Evolutionary conservation across 257 asterid species (phyloP).

Genomic region (Parsonsia alboflavescens): DNA sequence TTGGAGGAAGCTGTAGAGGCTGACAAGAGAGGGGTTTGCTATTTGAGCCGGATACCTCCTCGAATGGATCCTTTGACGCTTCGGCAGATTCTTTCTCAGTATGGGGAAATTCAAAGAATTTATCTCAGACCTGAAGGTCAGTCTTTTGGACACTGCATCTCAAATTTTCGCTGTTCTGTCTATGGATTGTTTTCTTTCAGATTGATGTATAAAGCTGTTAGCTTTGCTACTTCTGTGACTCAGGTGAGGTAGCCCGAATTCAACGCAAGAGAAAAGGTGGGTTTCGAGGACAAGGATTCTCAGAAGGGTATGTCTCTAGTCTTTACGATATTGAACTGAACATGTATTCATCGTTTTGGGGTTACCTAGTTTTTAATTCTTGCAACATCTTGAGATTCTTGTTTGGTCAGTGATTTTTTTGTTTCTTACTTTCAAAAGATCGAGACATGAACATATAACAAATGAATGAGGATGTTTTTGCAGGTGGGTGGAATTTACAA

Average conservation of each 20-base stretch:
- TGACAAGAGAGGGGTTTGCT: constrained; percentile 69
- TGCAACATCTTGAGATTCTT: constrained; percentile 1
- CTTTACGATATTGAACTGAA: background rate
- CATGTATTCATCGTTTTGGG: background rate
- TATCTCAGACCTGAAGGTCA: constrained; percentile 82
- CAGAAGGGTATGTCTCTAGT: constrained; percentile 63
- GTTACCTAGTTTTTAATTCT: background rate
- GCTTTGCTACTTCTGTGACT: constrained; percentile 7
- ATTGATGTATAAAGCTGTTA: background rate
- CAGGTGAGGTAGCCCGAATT: constrained; percentile 53
- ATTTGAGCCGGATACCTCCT: constrained; percentile 83
- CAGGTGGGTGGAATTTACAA: constrained; percentile 89
- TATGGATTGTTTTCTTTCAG: background rate
- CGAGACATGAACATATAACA: background rate
- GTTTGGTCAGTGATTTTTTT: background rate
- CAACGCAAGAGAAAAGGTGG: constrained; percentile 69
- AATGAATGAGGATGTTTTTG: background rate
- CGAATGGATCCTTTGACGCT: constrained; percentile 77
- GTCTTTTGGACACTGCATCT: background rate
- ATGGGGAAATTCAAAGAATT: constrained; percentile 70
- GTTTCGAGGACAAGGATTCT: constrained; percentile 68
- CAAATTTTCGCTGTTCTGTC: background rate
- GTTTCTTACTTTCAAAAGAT: background rate
- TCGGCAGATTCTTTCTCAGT: constrained; percentile 64
- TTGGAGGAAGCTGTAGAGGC: constrained; percentile 48